Evolutionary conservation across 2,329 filamentous ascomycete genomes (phyloP), one percentile per base, ranked within the genome.

Genomic region (Ceratocystis harringtonii): DNA sequence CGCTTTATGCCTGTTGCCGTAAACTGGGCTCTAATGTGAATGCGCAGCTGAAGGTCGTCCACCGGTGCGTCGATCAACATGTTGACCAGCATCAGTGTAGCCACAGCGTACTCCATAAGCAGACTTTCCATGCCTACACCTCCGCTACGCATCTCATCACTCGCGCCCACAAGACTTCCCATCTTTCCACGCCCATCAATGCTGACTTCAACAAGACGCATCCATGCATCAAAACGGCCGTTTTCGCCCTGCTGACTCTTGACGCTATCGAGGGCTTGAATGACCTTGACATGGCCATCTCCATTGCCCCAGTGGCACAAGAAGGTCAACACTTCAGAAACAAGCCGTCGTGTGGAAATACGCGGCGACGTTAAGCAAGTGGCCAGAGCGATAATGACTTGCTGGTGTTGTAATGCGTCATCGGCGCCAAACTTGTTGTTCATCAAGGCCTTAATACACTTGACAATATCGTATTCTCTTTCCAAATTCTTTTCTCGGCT

Each of bases 391-490:
- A 95, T 85, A 69, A 96, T 87, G 69, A 97, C 89, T 73, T 92
- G 90, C 72, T 94, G 89, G 73, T 97, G 92, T 68, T 84, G 80
- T 66, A 99, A 80, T 19, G 94, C 94, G 80, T 99, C 92, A 73
- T 99, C 94, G 68, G 94, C 94, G 68, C 94, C 94, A 74, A 95
- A 97, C 74, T 96, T 96, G 82, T 96, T 99, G 84, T 99, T 99
- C 88, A 97, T 95, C 66, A 97, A 77, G 41, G 92, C 91, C 78
- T 97, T 97, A 67, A 99, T 77, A 77, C 94, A 97, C 77, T 99
- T 99, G 73, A 96, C 85, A 69, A 99, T 96, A 73, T 97, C 94
- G 74, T 97, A 97, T 76, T 96, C 92, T 70, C 88, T 85, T 72
- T 96, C 92, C 62, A 94, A 80, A 72, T 92, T 89, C 74, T 88